Percentiles rank a stretch among this genome's conserved stretches.
Evolutionary conservation across 805 yeast species (phyloP).

Genomic region (Candida maesae): DNA sequence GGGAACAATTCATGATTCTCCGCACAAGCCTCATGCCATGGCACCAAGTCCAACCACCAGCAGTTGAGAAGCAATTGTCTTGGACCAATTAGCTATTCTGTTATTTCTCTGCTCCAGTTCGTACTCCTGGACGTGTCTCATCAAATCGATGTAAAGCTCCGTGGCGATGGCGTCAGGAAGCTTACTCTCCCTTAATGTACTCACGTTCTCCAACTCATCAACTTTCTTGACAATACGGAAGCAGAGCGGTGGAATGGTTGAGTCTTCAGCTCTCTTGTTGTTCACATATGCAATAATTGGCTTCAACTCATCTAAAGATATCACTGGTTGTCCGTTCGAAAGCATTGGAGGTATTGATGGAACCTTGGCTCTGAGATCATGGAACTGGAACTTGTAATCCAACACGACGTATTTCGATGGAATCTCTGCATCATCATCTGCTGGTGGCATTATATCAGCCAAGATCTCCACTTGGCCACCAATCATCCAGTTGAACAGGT

Average conservation of each 20-base stretch:
- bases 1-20: no score
- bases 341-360: conserved; percentile 47
- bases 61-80: conserved; percentile 54
- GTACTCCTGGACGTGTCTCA: conserved; percentile 50
- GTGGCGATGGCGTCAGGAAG: conserved; percentile 49
- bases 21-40: conserved; percentile 35
- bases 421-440: conserved; percentile 31
- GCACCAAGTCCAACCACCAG: conserved; percentile 57
- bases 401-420: conserved; percentile 54
- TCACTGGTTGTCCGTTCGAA: conserved; percentile 52
- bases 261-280: conserved; percentile 33
- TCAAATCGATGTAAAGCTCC: conserved; percentile 54
- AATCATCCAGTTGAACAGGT: conserved; percentile 61
- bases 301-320: conserved; percentile 55
- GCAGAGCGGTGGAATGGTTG: conserved; percentile 28
- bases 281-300: conserved; percentile 62
- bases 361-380: conserved; percentile 54
- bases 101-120: conserved; percentile 41
- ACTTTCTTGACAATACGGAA: conserved; percentile 45
- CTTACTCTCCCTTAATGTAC: conserved; percentile 38
- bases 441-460: conserved; percentile 73
- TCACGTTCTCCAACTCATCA: conserved; percentile 39
- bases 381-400: conserved; percentile 61
- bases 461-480: conserved; percentile 66
- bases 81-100: conserved; percentile 54